phyloP scores from a whole-genome alignment of 169 alveolate genomes.

The Amoebophrya sp. region DNA sequence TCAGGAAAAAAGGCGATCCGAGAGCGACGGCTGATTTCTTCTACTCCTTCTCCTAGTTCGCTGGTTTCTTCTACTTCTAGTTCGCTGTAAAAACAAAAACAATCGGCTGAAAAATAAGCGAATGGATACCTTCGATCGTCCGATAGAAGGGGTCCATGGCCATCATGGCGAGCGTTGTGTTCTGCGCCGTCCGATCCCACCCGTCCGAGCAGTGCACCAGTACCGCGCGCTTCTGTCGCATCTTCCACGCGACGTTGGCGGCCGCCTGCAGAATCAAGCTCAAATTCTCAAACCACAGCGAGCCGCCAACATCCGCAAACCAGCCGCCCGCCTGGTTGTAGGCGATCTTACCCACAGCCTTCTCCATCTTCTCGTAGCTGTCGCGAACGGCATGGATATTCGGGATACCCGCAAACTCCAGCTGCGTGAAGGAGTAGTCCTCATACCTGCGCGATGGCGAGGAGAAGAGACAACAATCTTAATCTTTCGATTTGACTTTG shows the following conservation, averaged over 20 bases:
- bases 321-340: background rate
- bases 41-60: no score
- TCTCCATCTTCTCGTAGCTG: background rate
- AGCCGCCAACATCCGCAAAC: background rate
- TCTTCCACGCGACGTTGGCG: background rate
- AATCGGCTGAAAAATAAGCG: no score
- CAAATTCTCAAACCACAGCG: background rate
- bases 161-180: slow-evolving; percentile 45
- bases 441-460: background rate
- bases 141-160: slow-evolving; percentile 62
- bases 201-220: slow-evolving; percentile 77
- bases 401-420: background rate
- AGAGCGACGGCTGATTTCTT: no score
- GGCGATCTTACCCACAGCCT: background rate
- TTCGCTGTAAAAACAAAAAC: no score
- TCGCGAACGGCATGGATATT: background rate
- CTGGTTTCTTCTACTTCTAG: no score
- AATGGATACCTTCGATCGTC: slow-evolving; percentile 34
- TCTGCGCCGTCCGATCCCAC: slow-evolving; percentile 74
- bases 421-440: background rate
- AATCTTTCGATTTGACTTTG: no score
- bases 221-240: slow-evolving; percentile 18
- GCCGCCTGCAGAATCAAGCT: background rate
- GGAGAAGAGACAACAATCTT: no score
- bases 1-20: no score